These are phyloP conservation scores for Spiraea crenata DNA, from an alignment of 331 rosid species.

Conservation along the genomic window DNA sequence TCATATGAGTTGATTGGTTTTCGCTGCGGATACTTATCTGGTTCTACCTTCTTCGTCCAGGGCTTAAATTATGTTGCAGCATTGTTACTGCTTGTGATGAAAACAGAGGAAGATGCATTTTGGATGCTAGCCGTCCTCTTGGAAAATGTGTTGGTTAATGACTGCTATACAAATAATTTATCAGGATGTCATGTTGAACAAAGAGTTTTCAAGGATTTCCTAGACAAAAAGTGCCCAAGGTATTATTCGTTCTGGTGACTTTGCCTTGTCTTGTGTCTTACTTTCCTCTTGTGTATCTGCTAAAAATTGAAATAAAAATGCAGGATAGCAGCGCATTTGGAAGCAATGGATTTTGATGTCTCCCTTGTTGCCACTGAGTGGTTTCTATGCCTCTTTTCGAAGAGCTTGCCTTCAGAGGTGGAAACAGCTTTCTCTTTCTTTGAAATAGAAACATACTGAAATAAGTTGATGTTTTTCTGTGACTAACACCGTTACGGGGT, in stretches of 20 bases:
- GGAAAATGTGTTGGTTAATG: slow-evolving; percentile 90
- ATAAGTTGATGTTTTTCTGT: slow-evolving; percentile 7
- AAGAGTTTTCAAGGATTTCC: slow-evolving; percentile 91
- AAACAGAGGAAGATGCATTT: slow-evolving; percentile 97
- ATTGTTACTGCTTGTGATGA: slow-evolving; percentile 90
- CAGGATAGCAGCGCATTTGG: slow-evolving; percentile 89
- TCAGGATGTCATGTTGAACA: slow-evolving; percentile 99
- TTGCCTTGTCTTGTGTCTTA: slow-evolving; percentile 11
- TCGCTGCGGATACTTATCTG: not conserved
- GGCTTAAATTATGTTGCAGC: slow-evolving; percentile 98
- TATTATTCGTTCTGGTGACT: slow-evolving; percentile 24
- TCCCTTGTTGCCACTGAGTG: slow-evolving; percentile 99
- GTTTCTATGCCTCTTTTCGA: slow-evolving; percentile 94
- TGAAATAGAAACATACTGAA: slow-evolving; percentile 12
- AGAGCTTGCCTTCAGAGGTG: slow-evolving; percentile 98
- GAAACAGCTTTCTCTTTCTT: slow-evolving; percentile 18
- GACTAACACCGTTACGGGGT: slow-evolving; percentile 25
- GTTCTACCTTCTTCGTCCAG: slow-evolving; percentile 44
- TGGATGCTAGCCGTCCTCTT: slow-evolving; percentile 98
- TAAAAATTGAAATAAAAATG: slow-evolving; percentile 38
- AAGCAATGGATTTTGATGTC: slow-evolving; percentile 83
- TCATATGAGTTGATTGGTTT: not conserved
- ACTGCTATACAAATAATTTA: slow-evolving; percentile 90
- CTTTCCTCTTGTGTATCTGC: slow-evolving; percentile 21
- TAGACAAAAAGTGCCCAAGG: slow-evolving; percentile 86